Evolutionary conservation across 2,329 filamentous ascomycete genomes (phyloP).

Genomic region (Mycocentrospora acerina): DNA sequence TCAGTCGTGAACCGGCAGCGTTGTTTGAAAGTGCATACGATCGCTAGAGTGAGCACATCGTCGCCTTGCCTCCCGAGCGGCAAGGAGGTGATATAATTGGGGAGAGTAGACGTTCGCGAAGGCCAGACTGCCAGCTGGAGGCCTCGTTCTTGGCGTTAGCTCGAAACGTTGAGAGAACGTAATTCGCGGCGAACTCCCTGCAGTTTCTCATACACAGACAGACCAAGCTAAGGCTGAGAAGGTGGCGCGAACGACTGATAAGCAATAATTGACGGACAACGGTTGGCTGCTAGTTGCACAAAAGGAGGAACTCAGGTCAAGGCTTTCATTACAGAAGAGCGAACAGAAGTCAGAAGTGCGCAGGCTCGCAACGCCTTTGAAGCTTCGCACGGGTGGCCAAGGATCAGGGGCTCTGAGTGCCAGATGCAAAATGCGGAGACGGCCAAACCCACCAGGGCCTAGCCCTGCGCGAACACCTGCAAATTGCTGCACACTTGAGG

Average conservation of each 20-base stretch:
- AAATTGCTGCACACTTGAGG: constrained; percentile 41
- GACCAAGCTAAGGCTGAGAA: constrained; percentile 22
- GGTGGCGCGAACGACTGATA: constrained; percentile 24
- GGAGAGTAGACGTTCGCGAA: constrained; percentile 18
- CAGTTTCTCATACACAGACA: constrained; percentile 24
- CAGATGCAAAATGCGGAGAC: constrained; percentile 45
- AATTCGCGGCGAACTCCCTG: constrained; percentile 28
- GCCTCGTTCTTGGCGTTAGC: constrained; percentile 33
- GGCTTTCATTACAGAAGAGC: constrained; percentile 38
- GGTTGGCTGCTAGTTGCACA: constrained; percentile 22
- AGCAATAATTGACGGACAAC: constrained; percentile 16
- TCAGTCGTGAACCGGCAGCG: constrained; percentile 30
- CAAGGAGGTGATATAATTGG: constrained; percentile 22
- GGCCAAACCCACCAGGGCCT: constrained; percentile 40
- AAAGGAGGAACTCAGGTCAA: constrained; percentile 27
- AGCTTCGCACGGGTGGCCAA: constrained; percentile 41
- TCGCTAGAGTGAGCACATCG: constrained; percentile 40
- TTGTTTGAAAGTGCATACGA: constrained; percentile 30
- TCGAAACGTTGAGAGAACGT: constrained; percentile 33
- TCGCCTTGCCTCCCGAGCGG: constrained; percentile 37
- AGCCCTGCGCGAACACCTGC: constrained; percentile 42
- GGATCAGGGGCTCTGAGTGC: constrained; percentile 43
- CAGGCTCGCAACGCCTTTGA: constrained; percentile 43
- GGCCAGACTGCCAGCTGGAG: constrained; percentile 27
- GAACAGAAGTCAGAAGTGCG: constrained; percentile 36